Evolutionary conservation across 306 rosid genomes (phyloP).

Genomic region (Begonia fuchsioides): DNA sequence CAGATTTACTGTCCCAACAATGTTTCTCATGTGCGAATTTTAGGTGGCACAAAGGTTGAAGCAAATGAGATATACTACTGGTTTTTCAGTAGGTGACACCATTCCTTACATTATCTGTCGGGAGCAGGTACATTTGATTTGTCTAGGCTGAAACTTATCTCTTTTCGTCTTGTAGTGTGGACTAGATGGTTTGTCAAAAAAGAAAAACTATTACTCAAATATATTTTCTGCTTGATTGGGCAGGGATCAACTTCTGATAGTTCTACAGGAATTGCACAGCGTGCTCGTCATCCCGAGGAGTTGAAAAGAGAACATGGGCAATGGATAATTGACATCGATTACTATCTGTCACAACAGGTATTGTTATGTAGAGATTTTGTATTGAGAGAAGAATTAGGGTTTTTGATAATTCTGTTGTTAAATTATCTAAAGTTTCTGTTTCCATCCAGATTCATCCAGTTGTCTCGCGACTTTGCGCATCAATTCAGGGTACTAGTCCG

Average conservation of each 20-base stretch:
- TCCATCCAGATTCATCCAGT: constrained; percentile 78
- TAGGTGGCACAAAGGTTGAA: constrained; percentile 92
- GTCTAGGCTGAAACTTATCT: constrained; percentile 2
- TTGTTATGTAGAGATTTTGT: background rate
- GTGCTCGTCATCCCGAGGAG: constrained; percentile 98
- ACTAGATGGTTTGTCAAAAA: constrained; percentile 6
- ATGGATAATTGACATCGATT: constrained; percentile 90
- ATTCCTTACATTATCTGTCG: constrained; percentile 81
- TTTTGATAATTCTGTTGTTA: constrained; percentile 3
- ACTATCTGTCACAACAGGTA: constrained; percentile 94
- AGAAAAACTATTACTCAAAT: background rate
- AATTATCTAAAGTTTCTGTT: constrained; percentile 13
- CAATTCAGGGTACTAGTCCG: constrained; percentile 92
- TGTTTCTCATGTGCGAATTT: constrained; percentile 14
- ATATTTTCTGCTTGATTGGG: constrained; percentile 11
- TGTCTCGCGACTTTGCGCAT: constrained; percentile 90
- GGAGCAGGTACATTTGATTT: constrained; percentile 35
- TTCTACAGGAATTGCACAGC: constrained; percentile 60
- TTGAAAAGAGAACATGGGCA: constrained; percentile 76
- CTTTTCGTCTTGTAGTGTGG: background rate
- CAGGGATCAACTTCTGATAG: constrained; percentile 62
- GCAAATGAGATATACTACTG: constrained; percentile 74
- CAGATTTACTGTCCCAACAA: background rate
- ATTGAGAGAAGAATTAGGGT: background rate
- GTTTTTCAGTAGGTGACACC: constrained; percentile 84